Conservation (phyloP, 495 filamentous ascomycete genomes). For the Podospora tetraspora region DNA sequence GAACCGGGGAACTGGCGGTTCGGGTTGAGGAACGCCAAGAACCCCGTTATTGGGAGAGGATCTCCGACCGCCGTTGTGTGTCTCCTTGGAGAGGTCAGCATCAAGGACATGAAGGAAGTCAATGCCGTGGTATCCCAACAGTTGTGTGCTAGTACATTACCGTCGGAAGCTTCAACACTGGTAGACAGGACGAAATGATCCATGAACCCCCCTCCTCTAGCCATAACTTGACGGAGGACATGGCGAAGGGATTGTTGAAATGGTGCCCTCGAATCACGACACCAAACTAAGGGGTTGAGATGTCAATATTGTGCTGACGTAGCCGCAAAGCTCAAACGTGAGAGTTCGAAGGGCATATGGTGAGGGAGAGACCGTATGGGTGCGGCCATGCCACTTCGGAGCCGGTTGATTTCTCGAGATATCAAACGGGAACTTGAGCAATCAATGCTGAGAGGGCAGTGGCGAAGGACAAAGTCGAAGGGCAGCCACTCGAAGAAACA, state of each 20-base stretch:
- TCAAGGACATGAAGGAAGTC: neutral
- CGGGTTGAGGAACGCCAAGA: neutral
- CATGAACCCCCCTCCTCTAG: neutral
- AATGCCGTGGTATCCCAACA: neutral
- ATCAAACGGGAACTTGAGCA: neutral
- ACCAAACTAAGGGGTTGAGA: too few species aligned
- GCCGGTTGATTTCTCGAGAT: neutral
- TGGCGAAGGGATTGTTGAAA: neutral
- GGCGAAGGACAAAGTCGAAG: too few species aligned
- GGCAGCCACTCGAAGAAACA: too few species aligned
- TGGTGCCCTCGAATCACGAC: neutral
- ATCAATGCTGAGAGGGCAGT: neutral
- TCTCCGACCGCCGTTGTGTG: neutral
- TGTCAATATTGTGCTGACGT: neutral
- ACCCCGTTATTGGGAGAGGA: neutral
- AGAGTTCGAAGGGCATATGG: too few species aligned
- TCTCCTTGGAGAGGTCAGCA: neutral
- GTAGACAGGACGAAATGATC: neutral
- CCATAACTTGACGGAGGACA: neutral
- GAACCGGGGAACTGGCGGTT: neutral
- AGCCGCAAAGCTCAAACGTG: neutral
- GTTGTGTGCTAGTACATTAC: neutral
- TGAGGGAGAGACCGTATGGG: neutral
- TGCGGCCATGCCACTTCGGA: neutral
- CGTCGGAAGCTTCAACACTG: too few species aligned